Evolutionary conservation across 805 yeast species (phyloP), one percentile per base, ranked within the genome.

Genomic region (Yarrowia hollandica): DNA sequence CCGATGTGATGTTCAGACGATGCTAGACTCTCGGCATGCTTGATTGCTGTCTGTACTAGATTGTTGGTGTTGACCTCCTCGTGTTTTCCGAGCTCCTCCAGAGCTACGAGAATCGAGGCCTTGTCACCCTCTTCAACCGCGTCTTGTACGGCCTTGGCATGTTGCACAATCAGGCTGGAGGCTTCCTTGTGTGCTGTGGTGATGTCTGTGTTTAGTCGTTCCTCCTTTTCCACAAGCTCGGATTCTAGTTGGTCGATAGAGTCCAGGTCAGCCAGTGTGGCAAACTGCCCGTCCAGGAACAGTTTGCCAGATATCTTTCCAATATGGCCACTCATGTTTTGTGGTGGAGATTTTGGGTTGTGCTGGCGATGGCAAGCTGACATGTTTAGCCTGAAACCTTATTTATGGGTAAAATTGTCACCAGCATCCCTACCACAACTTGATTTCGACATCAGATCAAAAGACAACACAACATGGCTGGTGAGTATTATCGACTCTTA

Each of bases 321-420:
- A 30, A 44, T 44, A 22, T 44, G 54, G 28, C 54, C 5, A n/a
- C 54, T 44, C 54, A 44, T 44, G 54, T 30, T 19, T 30, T 14
- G 37, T 16, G 23, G 11, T 28, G 35, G 18, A n/a, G 26, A 14
- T 28, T 19, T 28, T 28, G 37, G 14, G 37, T 28, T 44, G 35
- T 21, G 52, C 22, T 30, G 25, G 26, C 34, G 54, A 18, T 41
- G 48, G 18, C 48, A 26, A 25, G 12, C 46, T 4, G 30, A 6
- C 31, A 16, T 14, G 9, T n/a, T 5, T 26, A 12, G 22, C 8
- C 9, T 1, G 10, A 10, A 41, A 41, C 48, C 31, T 41, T 41
- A 41, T 26, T 16, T 4, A 21, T 7, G 48, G 21, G 14, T 41
- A 41, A 44, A 44, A 21, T 28, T 44, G 37, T 30, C 54, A 31